Conservation (phyloP, 106 monocot species). For the Alisma plantagoaquatica region DNA sequence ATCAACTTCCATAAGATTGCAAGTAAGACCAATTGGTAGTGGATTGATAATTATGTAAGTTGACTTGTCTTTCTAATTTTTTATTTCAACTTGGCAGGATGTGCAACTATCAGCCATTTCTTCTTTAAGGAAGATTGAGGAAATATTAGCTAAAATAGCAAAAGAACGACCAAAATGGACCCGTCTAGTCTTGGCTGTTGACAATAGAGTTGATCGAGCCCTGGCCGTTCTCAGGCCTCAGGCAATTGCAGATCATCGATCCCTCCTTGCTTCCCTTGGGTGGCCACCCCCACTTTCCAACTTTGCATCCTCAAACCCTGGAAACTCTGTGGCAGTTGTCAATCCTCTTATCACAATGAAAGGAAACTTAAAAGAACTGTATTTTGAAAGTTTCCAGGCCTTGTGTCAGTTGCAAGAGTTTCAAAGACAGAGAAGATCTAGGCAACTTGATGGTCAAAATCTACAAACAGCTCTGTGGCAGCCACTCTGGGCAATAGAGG, state of each 20-base stretch:
- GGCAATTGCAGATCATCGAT: slow-evolving; percentile 86
- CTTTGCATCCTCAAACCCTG: slow-evolving; percentile 10
- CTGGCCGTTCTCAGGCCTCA: slow-evolving; percentile 80
- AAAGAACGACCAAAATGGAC: slow-evolving; percentile 65
- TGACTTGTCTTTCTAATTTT: background rate
- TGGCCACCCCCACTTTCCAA: slow-evolving; percentile 83
- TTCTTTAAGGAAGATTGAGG: slow-evolving; percentile 70
- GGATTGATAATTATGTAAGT: background rate
- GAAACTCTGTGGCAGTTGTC: slow-evolving; percentile 12
- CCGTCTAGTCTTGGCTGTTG: slow-evolving; percentile 66
- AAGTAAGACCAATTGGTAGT: slow-evolving; percentile 27
- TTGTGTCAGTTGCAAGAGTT: slow-evolving; percentile 86
- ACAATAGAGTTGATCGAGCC: slow-evolving; percentile 75
- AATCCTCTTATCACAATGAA: slow-evolving; percentile 82
- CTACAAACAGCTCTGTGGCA: slow-evolving; percentile 39
- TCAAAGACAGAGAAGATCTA: slow-evolving; percentile 64
- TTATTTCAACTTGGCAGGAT: slow-evolving; percentile 29
- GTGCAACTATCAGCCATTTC: slow-evolving; percentile 31
- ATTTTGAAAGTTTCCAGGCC: slow-evolving; percentile 68
- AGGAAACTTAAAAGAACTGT: slow-evolving; percentile 52
- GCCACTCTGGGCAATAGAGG: slow-evolving; percentile 95
- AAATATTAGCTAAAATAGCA: slow-evolving; percentile 41
- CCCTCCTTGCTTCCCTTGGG: slow-evolving; percentile 65
- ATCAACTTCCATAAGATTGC: slow-evolving; percentile 29
- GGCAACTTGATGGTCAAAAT: slow-evolving; percentile 60